Conservation (phyloP, 2,329 filamentous ascomycete genomes). For the Cercospora sp. region DNA sequence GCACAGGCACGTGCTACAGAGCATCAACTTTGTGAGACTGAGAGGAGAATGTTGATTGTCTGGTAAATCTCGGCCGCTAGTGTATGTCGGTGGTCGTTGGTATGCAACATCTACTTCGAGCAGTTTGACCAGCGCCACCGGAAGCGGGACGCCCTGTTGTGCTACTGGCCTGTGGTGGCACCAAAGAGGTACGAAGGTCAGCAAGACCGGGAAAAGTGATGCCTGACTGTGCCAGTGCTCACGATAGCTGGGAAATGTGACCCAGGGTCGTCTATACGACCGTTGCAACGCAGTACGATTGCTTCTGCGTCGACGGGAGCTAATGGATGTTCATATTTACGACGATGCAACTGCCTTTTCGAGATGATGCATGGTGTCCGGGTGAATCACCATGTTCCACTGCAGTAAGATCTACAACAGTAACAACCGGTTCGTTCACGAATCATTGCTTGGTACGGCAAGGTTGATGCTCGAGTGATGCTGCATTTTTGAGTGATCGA, state of each 20-base stretch:
- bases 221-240: neutral
- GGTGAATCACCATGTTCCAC: neutral
- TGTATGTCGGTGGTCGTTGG: neutral
- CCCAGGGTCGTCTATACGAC: neutral
- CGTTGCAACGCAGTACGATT: neutral
- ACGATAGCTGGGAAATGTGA: neutral
- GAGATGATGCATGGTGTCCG: neutral
- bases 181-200: neutral
- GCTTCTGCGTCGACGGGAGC: neutral
- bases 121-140: neutral
- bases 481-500: neutral
- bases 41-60: neutral
- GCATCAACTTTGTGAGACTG: neutral
- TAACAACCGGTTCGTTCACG: neutral
- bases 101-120: conserved; percentile 10
- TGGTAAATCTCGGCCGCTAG: neutral
- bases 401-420: neutral
- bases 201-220: neutral
- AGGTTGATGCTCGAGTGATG: neutral
- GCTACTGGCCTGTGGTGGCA: neutral
- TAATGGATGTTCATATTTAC: neutral
- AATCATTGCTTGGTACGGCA: neutral
- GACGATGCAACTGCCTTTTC: neutral
- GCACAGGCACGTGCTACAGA: neutral
- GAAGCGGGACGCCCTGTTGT: neutral